Conservation (phyloP, 371 early-diverging fungal genomes). For the Mucor circinelloides region DNA sequence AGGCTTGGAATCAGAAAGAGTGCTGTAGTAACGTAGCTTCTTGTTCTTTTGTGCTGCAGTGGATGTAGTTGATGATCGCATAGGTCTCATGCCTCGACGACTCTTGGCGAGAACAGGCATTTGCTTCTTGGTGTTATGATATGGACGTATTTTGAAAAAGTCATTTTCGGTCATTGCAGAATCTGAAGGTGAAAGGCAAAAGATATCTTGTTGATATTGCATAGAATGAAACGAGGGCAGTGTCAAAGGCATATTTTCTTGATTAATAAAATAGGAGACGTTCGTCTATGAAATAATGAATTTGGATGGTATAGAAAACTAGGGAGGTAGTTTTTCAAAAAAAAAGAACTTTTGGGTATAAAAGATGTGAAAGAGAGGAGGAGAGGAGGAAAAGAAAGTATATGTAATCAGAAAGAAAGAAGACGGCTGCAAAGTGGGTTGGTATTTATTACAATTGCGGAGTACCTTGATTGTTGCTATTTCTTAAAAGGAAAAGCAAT, state of each 20-base stretch:
- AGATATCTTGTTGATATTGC: neutral
- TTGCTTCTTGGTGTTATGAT: neutral
- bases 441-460: constrained; percentile 10
- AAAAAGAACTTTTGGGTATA: neutral
- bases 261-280: neutral
- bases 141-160: constrained; percentile 8
- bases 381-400: neutral
- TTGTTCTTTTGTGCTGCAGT: constrained; percentile 3
- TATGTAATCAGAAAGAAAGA: neutral
- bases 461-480: constrained; percentile 7
- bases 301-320: neutral
- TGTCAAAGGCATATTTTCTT: constrained; percentile 9
- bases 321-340: neutral
- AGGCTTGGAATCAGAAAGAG: neutral
- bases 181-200: constrained; percentile 3
- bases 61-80: constrained; percentile 3
- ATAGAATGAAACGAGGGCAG: constrained; percentile 7
- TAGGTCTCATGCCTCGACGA: constrained; percentile 15
- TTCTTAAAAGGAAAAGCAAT: constrained; percentile 12
- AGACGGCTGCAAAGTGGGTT: neutral
- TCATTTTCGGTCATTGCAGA: constrained; percentile 5
- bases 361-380: neutral
- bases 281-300: neutral
- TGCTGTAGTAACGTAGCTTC: neutral
- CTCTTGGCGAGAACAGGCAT: neutral